Evolutionary conservation across 805 yeast species (phyloP).

Genomic region (Pichia occidentalis): DNA sequence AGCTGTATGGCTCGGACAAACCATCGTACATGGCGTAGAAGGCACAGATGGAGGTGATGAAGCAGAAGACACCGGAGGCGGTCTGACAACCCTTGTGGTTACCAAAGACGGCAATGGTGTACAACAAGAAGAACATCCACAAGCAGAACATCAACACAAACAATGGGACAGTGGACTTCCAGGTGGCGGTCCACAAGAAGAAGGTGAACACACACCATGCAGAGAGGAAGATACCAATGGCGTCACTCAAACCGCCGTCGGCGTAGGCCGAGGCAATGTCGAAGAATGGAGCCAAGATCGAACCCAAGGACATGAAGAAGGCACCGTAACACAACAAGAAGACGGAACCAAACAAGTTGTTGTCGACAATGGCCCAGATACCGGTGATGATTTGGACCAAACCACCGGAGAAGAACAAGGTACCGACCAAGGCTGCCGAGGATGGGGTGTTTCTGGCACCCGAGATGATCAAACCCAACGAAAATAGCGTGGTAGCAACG

Average conservation of each 20-base stretch:
- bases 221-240: constrained; percentile 38
- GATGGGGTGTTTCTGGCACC: constrained; percentile 38
- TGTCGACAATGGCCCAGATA: constrained; percentile 42
- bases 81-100: constrained; percentile 24
- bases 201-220: constrained; percentile 45
- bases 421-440: constrained; percentile 38
- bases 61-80: constrained; percentile 39
- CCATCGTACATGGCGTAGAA: constrained; percentile 40
- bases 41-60: constrained; percentile 34
- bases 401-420: constrained; percentile 44
- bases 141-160: constrained; percentile 33
- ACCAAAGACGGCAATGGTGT: constrained; percentile 36
- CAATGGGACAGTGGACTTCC: constrained; percentile 38
- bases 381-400: constrained; percentile 43
- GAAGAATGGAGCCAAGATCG: constrained; percentile 35
- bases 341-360: constrained; percentile 44
- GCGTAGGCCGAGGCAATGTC: constrained; percentile 37
- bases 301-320: constrained; percentile 42
- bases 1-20: constrained; percentile 21
- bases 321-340: constrained; percentile 42
- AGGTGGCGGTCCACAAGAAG: constrained; percentile 35
- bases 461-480: constrained; percentile 38
- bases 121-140: constrained; percentile 35
- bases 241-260: constrained; percentile 31
- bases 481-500: constrained; percentile 41